These are phyloP conservation scores for Amauroascus verrucosus DNA, from an alignment of 2,329 filamentous ascomycete genomes.

Conservation along the genomic window DNA sequence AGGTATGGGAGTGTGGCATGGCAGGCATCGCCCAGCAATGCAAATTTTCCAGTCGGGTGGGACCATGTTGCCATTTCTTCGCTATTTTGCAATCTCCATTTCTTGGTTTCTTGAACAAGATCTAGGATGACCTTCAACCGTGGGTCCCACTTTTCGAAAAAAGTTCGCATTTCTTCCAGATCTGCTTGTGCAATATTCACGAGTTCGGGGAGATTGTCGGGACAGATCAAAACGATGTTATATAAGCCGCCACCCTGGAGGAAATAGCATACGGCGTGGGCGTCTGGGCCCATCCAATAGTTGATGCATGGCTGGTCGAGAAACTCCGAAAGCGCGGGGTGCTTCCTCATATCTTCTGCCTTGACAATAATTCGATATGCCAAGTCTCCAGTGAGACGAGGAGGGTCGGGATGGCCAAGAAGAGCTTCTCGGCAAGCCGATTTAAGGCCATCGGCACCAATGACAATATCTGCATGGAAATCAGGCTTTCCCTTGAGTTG, in stretches of 20 bases:
- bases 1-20: conserved; percentile 55
- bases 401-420: conserved; percentile 37
- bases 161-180: conserved; percentile 44
- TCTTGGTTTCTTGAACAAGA: conserved; percentile 24
- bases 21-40: conserved; percentile 53
- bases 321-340: conserved; percentile 38
- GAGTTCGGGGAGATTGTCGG: conserved; percentile 47
- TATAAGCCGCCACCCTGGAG: conserved; percentile 50
- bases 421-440: conserved; percentile 37
- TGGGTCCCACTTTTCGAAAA: conserved; percentile 51
- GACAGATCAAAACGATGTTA: conserved; percentile 56
- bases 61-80: conserved; percentile 49
- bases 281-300: conserved; percentile 46
- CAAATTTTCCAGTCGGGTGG: conserved; percentile 46
- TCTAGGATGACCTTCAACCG: conserved; percentile 10
- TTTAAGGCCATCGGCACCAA: conserved; percentile 44
- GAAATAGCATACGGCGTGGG: conserved; percentile 50
- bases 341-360: conserved; percentile 39
- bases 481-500: conserved; percentile 26
- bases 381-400: conserved; percentile 45
- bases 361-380: conserved; percentile 46
- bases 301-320: conserved; percentile 42
- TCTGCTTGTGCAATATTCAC: conserved; percentile 13
- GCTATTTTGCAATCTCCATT: conserved; percentile 52
- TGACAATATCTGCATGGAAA: conserved; percentile 34